Percentiles rank a stretch among this genome's conserved stretches.
These are phyloP conservation scores for Colletotrichum costaricense DNA, from an alignment of 2,329 filamentous ascomycete genomes.

Conservation along the genomic window DNA sequence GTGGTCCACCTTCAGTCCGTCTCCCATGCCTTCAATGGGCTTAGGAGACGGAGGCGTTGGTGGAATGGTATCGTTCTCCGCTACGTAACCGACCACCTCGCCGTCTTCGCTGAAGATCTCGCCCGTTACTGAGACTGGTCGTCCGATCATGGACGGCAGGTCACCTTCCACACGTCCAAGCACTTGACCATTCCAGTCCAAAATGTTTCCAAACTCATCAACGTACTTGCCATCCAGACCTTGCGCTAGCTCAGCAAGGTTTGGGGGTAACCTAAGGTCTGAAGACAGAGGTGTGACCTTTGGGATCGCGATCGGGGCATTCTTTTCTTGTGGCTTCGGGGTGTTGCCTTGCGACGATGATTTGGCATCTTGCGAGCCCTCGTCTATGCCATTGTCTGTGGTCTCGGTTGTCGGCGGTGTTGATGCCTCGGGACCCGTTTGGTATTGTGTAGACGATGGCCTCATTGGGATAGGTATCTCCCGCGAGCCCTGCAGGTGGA, in stretches of 20 bases:
- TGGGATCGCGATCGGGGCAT: slow-evolving; percentile 48
- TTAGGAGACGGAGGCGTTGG: slow-evolving; percentile 38
- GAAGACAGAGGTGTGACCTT: slow-evolving; percentile 53
- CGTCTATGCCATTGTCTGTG: slow-evolving; percentile 23
- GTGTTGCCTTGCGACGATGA: slow-evolving; percentile 15
- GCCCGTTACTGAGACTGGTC: slow-evolving; percentile 56
- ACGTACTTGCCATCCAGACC: slow-evolving; percentile 60
- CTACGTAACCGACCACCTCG: slow-evolving; percentile 57
- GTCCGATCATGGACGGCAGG: slow-evolving; percentile 65
- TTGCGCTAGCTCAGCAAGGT: slow-evolving; percentile 48
- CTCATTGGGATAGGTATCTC: slow-evolving; percentile 36
- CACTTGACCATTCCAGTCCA: slow-evolving; percentile 61
- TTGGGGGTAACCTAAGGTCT: slow-evolving; percentile 42
- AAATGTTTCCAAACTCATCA: slow-evolving; percentile 66
- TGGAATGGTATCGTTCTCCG: slow-evolving; percentile 50
- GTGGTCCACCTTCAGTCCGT: slow-evolving; percentile 55
- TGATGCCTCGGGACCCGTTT: slow-evolving; percentile 8
- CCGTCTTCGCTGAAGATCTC: slow-evolving; percentile 58
- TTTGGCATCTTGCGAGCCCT: slow-evolving; percentile 1
- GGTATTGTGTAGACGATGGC: slow-evolving; percentile 15
- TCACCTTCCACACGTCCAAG: slow-evolving; percentile 65
- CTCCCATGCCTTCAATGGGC: slow-evolving; percentile 49
- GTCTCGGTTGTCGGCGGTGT: slow-evolving; percentile 11
- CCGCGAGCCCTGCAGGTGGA: slow-evolving; percentile 27
- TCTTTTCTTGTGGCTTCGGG: slow-evolving; percentile 28